Conservation (phyloP, 2,329 filamentous ascomycete species). For the Exophiala sp. region DNA sequence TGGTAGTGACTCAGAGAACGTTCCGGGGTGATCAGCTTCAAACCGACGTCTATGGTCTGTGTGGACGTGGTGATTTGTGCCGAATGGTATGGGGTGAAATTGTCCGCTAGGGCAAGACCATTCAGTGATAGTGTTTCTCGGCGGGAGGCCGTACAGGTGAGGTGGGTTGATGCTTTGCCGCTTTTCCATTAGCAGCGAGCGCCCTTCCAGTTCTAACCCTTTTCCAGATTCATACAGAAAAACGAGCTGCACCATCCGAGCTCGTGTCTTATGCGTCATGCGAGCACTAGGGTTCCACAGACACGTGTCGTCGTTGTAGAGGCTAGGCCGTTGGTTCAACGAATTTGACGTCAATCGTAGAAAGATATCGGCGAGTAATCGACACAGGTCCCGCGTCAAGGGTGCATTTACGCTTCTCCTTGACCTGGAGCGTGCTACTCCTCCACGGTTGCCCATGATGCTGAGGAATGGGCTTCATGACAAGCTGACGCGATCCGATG, state of each 20-base stretch:
- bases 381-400: background rate
- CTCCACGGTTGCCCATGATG: no score
- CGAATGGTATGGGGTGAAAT: background rate
- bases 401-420: background rate
- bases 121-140: conserved; percentile 6
- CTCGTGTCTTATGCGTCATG: conserved; percentile 9
- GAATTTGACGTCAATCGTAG: background rate
- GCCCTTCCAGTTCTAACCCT: no score
- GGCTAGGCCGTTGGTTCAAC: background rate
- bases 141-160: conserved; percentile 16
- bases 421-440: no score
- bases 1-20: no score
- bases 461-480: no score
- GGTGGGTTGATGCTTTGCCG: background rate
- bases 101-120: background rate
- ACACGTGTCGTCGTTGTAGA: conserved; percentile 17
- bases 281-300: conserved; percentile 1
- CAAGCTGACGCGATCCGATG: no score
- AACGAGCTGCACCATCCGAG: conserved; percentile 16
- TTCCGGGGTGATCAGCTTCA: background rate
- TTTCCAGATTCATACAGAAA: background rate
- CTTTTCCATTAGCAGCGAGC: no score
- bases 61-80: background rate
- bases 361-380: no score
- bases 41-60: background rate